These are phyloP conservation scores for Tylopilus subfusipes DNA, from an alignment of 768 basidiomycete species.

Conservation along the genomic window DNA sequence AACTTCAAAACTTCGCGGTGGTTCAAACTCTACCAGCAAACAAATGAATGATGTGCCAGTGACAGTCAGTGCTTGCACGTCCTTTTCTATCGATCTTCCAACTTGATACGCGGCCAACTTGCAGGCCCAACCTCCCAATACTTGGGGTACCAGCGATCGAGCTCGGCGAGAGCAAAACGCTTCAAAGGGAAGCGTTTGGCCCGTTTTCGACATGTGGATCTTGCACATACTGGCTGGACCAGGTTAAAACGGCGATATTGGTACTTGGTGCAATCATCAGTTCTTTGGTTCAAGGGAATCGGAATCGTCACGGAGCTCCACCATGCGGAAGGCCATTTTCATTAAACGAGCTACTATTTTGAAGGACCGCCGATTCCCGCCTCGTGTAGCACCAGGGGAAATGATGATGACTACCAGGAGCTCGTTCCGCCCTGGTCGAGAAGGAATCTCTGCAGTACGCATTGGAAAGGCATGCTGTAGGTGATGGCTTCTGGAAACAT, in stretches of 20 bases:
- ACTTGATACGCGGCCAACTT: neutral
- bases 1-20: neutral
- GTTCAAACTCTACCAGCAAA: neutral
- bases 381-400: constrained; percentile 1
- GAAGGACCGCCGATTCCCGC: constrained; percentile 23
- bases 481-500: constrained; percentile 21
- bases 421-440: constrained; percentile 1
- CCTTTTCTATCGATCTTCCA: neutral
- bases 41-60: no score
- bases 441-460: constrained; percentile 13
- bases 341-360: constrained; percentile 18
- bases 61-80: neutral
- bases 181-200: neutral
- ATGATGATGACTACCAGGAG: neutral
- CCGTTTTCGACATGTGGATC: neutral
- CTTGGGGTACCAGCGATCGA: neutral
- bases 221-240: neutral
- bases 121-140: neutral
- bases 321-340: constrained; percentile 11
- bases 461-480: constrained; percentile 26
- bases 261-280: neutral
- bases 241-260: neutral
- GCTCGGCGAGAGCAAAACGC: neutral
- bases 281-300: neutral
- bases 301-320: constrained; percentile 2